These are phyloP conservation scores for Botrytis fabae DNA, from an alignment of 2,329 filamentous ascomycete genomes.

Conservation along the genomic window DNA sequence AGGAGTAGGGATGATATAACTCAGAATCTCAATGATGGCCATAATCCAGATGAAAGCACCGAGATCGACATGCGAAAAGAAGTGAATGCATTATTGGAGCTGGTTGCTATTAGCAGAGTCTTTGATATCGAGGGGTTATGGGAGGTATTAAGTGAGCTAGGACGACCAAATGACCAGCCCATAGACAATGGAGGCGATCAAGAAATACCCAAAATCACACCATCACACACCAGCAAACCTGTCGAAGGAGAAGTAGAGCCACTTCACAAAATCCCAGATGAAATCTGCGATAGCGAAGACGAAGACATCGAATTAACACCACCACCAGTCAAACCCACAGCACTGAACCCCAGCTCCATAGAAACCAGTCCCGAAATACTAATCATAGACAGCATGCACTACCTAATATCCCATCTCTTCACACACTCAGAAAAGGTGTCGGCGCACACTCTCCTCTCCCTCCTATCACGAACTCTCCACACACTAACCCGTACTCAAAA, in stretches of 20 bases:
- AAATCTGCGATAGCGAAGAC: conserved; percentile 39
- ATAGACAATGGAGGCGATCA: background rate
- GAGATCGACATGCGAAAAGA: conserved; percentile 24
- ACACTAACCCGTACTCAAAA: conserved; percentile 47
- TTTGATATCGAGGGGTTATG: conserved; percentile 60
- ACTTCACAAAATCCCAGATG: conserved; percentile 31
- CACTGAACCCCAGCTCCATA: background rate
- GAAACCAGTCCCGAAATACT: conserved; percentile 46
- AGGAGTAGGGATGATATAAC: background rate
- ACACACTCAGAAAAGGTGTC: conserved; percentile 46
- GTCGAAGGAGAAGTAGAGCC: background rate
- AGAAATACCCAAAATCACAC: background rate
- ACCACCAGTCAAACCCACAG: background rate
- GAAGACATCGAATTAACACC: conserved; percentile 5
- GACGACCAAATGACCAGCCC: background rate
- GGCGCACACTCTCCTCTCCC: conserved; percentile 52
- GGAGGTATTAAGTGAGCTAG: conserved; percentile 56
- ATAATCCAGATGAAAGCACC: background rate
- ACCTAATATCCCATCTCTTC: conserved; percentile 55
- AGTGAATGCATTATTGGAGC: conserved; percentile 45
- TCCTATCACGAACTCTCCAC: conserved; percentile 51
- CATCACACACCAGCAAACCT: background rate
- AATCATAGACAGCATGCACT: conserved; percentile 56
- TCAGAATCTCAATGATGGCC: background rate
- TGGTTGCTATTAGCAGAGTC: conserved; percentile 55